phyloP scores from a whole-genome alignment of 257 asterid species.

The Lycium barbarum region DNA sequence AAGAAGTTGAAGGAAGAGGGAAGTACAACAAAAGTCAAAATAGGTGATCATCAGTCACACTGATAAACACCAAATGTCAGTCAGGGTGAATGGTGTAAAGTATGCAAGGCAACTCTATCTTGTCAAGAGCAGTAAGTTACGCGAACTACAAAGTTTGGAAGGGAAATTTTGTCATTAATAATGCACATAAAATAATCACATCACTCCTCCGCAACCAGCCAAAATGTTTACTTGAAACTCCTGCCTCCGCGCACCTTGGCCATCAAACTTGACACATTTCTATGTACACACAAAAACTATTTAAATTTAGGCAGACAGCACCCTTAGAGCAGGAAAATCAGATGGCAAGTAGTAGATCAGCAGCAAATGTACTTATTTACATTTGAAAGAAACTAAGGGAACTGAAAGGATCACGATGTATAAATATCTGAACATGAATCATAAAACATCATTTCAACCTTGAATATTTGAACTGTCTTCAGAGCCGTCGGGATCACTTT shows the following conservation, averaged over 20 bases:
- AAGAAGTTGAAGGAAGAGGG: slow-evolving; percentile 1
- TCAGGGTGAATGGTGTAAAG: background rate
- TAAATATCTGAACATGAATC: slow-evolving; percentile 19
- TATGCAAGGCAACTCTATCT: slow-evolving; percentile 11
- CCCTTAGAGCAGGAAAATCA: background rate
- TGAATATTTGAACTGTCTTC: slow-evolving; percentile 53
- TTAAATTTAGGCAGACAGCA: slow-evolving; percentile 3
- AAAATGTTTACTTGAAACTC: slow-evolving; percentile 24
- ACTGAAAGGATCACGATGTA: background rate
- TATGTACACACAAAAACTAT: background rate
- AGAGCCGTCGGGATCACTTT: slow-evolving; percentile 54
- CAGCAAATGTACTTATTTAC: slow-evolving; percentile 16
- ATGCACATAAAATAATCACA: slow-evolving; percentile 16
- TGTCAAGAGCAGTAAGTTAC: background rate
- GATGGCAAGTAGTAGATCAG: slow-evolving; percentile 3
- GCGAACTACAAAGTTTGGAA: slow-evolving; percentile 13
- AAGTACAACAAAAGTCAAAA: background rate
- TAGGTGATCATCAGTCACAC: slow-evolving; percentile 9
- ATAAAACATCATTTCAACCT: slow-evolving; percentile 50
- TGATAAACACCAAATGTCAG: background rate
- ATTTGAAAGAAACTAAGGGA: slow-evolving; percentile 16
- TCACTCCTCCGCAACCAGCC: slow-evolving; percentile 8
- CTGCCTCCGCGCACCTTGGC: slow-evolving; percentile 8
- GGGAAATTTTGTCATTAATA: background rate
- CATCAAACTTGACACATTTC: slow-evolving; percentile 2